These are phyloP conservation scores for Fraxinus cuspidata DNA, from an alignment of 257 asterid species.

Conservation along the genomic window DNA sequence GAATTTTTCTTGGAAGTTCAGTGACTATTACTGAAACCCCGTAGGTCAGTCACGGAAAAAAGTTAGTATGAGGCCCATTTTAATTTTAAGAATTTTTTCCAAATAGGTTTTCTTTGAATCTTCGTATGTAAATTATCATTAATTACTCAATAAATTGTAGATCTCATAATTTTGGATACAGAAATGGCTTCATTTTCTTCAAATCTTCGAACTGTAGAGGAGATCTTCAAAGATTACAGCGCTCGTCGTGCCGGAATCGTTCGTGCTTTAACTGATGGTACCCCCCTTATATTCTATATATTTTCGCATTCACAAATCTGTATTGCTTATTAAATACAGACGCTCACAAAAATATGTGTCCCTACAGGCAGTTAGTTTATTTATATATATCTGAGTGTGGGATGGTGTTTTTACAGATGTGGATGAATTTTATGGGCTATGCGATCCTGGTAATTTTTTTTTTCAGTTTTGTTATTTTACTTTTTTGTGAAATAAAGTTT, in stretches of 20 bases:
- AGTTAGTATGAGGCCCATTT: too few relatives aligned
- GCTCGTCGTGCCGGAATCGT: slow-evolving; percentile 70
- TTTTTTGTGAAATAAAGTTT: slow-evolving; percentile 12
- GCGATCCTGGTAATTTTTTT: slow-evolving; percentile 83
- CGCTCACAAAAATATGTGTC: not conserved
- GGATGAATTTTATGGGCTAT: slow-evolving; percentile 80
- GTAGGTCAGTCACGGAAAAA: too few relatives aligned
- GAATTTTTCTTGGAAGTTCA: not conserved
- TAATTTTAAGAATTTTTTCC: not conserved
- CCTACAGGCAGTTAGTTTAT: not conserved
- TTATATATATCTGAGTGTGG: not conserved
- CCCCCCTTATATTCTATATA: not conserved
- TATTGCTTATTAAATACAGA: not conserved
- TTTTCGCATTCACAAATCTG: not conserved
- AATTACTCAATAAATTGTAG: slow-evolving; percentile 24
- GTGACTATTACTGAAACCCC: not conserved
- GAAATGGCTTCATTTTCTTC: slow-evolving; percentile 56
- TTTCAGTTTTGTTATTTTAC: slow-evolving; percentile 22
- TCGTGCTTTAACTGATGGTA: slow-evolving; percentile 78
- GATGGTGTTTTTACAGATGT: slow-evolving; percentile 57
- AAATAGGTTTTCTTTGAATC: slow-evolving; percentile 16
- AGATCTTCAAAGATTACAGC: slow-evolving; percentile 77
- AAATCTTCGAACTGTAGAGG: slow-evolving; percentile 71
- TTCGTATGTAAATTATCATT: slow-evolving; percentile 30
- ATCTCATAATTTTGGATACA: slow-evolving; percentile 32